Percentiles rank a stretch among this genome's conserved stretches.
These are phyloP conservation scores for Cymbopogon citratus DNA, from an alignment of 176 grass and related monocot species.

Conservation along the genomic window DNA sequence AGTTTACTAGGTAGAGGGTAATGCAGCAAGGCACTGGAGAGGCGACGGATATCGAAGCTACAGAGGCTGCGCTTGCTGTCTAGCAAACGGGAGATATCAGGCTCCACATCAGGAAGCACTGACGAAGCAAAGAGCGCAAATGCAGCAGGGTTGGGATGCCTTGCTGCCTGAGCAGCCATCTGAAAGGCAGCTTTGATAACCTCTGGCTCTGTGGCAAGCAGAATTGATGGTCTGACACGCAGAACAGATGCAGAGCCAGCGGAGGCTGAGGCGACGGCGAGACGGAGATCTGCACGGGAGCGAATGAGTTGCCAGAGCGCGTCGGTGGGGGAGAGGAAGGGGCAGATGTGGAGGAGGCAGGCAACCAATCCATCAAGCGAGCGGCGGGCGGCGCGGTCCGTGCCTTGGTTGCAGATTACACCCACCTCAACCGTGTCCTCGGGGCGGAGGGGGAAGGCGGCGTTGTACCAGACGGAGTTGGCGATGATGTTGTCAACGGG, in stretches of 20 bases:
- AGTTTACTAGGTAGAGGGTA: background rate
- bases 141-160: background rate
- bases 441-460: conserved; percentile 4
- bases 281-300: background rate
- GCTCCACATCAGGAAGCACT: background rate
- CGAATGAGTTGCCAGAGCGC: conserved; percentile 24
- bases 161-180: background rate
- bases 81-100: background rate
- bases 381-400: background rate
- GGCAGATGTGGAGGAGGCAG: background rate
- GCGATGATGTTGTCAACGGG: conserved; percentile 14
- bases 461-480: conserved; percentile 16
- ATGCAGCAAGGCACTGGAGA: background rate
- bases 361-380: conserved; percentile 24
- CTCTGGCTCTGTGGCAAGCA: background rate
- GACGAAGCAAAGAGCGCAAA: background rate
- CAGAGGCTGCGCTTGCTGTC: background rate
- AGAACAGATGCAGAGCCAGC: background rate
- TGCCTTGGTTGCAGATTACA: background rate
- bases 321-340: background rate
- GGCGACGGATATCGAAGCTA: background rate
- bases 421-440: background rate
- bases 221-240: background rate
- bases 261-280: background rate
- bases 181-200: background rate